Conservation (phyloP, 352 stramenopile genomes). For the Globisporangium iwayamae region DNA sequence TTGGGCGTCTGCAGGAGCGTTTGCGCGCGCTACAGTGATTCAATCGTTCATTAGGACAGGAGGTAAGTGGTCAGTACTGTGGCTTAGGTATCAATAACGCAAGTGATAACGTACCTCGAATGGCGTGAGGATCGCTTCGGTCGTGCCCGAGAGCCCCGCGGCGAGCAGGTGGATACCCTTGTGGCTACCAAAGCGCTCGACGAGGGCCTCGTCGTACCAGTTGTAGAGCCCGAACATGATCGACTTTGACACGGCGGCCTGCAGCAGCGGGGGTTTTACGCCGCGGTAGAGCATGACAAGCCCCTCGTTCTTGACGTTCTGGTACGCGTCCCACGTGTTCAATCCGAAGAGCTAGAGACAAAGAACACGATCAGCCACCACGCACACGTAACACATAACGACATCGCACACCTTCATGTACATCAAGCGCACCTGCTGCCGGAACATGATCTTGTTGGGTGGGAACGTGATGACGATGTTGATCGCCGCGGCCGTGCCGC, state of each 20-base stretch:
- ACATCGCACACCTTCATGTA: background rate
- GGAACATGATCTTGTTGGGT: conserved; percentile 90
- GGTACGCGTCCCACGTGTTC: conserved; percentile 62
- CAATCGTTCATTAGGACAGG: background rate
- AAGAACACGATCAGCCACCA: background rate
- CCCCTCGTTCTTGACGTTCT: conserved; percentile 64
- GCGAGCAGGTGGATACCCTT: conserved; percentile 48
- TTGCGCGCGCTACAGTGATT: conserved; percentile 52
- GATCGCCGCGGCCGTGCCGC: conserved; percentile 75
- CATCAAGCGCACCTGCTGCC: conserved; percentile 64
- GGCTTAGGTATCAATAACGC: background rate
- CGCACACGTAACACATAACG: background rate
- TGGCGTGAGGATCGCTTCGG: conserved; percentile 77
- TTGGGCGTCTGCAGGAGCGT: conserved; percentile 85
- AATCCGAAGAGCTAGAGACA: conserved; percentile 61
- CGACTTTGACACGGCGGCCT: conserved; percentile 84
- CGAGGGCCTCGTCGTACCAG: conserved; percentile 71
- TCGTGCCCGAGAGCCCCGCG: conserved; percentile 70
- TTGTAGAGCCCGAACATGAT: conserved; percentile 91
- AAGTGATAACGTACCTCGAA: conserved; percentile 61
- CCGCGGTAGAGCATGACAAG: conserved; percentile 73
- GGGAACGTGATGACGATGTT: conserved; percentile 88
- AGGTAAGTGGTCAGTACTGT: background rate
- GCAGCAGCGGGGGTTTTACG: conserved; percentile 79
- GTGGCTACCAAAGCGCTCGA: conserved; percentile 36